These are phyloP conservation scores for Bruguiera sexangula DNA, from an alignment of 345 rosid genomes.

Conservation along the genomic window DNA sequence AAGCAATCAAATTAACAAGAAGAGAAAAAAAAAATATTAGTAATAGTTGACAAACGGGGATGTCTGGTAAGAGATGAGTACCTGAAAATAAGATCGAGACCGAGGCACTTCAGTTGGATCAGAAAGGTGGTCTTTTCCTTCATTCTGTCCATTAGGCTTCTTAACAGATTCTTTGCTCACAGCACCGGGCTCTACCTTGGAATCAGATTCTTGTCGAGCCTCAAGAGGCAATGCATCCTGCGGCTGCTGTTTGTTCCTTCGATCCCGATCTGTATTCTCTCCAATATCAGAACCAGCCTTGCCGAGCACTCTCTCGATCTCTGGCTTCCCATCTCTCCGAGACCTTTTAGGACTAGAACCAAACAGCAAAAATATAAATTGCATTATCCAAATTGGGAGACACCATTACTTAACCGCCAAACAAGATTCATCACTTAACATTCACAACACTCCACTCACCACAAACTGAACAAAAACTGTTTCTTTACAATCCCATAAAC, in stretches of 20 bases:
- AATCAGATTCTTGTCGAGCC: conserved; percentile 27
- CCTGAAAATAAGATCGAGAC: conserved; percentile 70
- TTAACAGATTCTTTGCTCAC: conserved; percentile 41
- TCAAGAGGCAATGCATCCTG: conserved; percentile 61
- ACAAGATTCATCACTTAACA: background rate
- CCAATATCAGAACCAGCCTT: conserved; percentile 32
- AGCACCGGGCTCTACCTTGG: conserved; percentile 32
- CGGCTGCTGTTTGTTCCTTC: conserved; percentile 42
- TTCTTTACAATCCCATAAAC: background rate
- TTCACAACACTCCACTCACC: background rate
- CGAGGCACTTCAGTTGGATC: conserved; percentile 46
- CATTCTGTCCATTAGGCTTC: conserved; percentile 39
- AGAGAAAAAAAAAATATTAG: background rate
- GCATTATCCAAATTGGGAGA: background rate
- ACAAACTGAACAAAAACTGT: background rate
- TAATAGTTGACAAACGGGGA: conserved; percentile 5
- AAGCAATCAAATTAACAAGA: background rate
- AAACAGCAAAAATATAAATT: conserved; percentile 5
- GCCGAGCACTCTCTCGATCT: conserved; percentile 37
- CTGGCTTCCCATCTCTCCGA: conserved; percentile 69
- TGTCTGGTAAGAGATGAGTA: conserved; percentile 20
- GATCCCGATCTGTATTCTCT: conserved; percentile 36
- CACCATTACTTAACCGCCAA: too few species aligned
- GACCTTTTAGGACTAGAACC: conserved; percentile 70
- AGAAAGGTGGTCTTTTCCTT: conserved; percentile 36